Evolutionary conservation across 2,329 filamentous ascomycete species (phyloP).

Genomic region (Lasiodiplodia sp.): DNA sequence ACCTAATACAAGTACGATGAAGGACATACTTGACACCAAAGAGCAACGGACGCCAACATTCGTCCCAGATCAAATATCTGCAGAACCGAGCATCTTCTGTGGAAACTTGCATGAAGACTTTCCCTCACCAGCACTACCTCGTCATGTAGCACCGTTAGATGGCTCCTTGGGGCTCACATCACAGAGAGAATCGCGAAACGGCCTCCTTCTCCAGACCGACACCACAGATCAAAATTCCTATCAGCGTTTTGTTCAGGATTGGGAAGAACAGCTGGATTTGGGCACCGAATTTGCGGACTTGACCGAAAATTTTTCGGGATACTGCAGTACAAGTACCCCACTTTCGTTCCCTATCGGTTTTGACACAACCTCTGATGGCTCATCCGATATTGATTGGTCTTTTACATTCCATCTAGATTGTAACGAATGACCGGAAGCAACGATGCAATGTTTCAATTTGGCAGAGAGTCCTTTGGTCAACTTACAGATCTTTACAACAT

Average conservation of each 20-base stretch:
- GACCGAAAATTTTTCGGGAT: fast-evolving
- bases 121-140: neutral
- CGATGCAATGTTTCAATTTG: neutral
- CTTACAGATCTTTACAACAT: neutral
- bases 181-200: neutral
- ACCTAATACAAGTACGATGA: too few relatives aligned
- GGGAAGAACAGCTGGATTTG: neutral
- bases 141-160: neutral
- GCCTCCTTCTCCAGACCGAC: too few relatives aligned
- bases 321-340: too few relatives aligned
- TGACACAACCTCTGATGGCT: neutral
- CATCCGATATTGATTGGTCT: neutral
- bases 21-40: too few relatives aligned
- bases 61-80: too few relatives aligned
- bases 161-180: neutral
- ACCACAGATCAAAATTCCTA: neutral
- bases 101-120: too few relatives aligned
- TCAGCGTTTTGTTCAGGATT: neutral
- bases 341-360: neutral
- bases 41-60: too few relatives aligned
- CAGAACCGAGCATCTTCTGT: too few relatives aligned
- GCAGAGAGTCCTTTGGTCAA: neutral
- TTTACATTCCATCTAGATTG: neutral
- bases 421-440: neutral
- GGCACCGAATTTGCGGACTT: neutral